phyloP scores from a whole-genome alignment of 2,329 filamentous ascomycete genomes.

The Botrytis porri region DNA sequence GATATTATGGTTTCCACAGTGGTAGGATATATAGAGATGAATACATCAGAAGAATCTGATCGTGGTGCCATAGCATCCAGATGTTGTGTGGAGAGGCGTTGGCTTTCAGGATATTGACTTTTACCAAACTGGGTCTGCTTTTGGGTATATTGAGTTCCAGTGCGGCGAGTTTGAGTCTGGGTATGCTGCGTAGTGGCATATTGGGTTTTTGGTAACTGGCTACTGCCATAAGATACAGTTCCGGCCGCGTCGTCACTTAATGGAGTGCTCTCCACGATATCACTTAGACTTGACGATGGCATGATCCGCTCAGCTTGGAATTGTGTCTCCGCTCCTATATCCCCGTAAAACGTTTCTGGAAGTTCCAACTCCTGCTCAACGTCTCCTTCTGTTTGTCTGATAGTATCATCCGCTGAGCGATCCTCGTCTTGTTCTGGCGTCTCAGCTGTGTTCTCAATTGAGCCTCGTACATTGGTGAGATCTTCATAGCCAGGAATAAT shows the following conservation, averaged over 20 bases:
- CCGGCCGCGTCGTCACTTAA: constrained; percentile 16
- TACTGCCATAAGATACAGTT: neutral
- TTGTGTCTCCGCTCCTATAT: constrained; percentile 34
- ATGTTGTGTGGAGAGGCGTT: constrained; percentile 50
- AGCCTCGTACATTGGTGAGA: neutral
- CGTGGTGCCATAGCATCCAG: constrained; percentile 49
- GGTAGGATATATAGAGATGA: constrained; percentile 49
- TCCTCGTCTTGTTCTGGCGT: neutral
- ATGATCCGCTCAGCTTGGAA: constrained; percentile 25
- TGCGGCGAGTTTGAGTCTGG: neutral
- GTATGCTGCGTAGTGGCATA: neutral
- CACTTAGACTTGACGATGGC: constrained; percentile 8
- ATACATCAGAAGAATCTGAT: constrained; percentile 51
- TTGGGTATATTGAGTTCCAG: neutral
- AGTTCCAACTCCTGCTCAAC: neutral
- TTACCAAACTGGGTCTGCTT: constrained; percentile 21
- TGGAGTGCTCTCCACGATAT: neutral
- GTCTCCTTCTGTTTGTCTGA: neutral
- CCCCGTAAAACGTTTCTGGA: constrained; percentile 34
- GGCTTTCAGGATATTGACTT: constrained; percentile 42
- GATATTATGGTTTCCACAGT: constrained; percentile 49
- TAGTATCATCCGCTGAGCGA: neutral
- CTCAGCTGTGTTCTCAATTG: neutral
- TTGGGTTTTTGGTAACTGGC: constrained; percentile 24
- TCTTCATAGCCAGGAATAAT: neutral